Percentiles rank a stretch among this genome's conserved stretches.
Conservation (phyloP, 192 early-diverging fungal genomes). For the Glomus cerebriforme region DNA sequence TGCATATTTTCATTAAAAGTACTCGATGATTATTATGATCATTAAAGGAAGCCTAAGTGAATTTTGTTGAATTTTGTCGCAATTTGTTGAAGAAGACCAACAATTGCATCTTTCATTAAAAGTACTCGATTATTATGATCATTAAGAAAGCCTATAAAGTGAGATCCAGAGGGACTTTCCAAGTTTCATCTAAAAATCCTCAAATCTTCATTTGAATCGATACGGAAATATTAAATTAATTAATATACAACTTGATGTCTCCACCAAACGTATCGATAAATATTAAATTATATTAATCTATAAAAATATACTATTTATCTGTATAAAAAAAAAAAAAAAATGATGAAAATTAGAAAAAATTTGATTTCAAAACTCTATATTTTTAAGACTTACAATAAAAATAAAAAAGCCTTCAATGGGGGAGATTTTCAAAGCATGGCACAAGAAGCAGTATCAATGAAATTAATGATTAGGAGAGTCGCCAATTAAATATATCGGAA, state of each 20-base stretch:
- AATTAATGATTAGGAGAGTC: background rate
- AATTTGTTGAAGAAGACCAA: background rate
- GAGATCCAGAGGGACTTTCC: too few species aligned
- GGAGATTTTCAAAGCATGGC: too few species aligned
- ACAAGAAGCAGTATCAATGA: too few species aligned
- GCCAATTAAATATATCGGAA: too few species aligned
- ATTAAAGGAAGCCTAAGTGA: too few species aligned
- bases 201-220: background rate
- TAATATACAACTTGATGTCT: background rate
- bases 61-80: background rate
- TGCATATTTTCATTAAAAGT: too few species aligned
- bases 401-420: background rate
- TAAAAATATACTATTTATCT: background rate
- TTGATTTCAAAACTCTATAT: background rate
- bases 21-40: too few species aligned
- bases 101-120: too few species aligned
- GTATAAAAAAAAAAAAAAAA: background rate
- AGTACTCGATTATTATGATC: too few species aligned
- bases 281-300: background rate
- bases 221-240: background rate
- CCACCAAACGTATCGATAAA: background rate
- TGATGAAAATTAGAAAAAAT: background rate
- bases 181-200: background rate
- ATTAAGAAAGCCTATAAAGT: too few species aligned
- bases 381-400: background rate